phyloP scores from a whole-genome alignment of 208 protist genomes.

The Crithidia fasciculata region DNA sequence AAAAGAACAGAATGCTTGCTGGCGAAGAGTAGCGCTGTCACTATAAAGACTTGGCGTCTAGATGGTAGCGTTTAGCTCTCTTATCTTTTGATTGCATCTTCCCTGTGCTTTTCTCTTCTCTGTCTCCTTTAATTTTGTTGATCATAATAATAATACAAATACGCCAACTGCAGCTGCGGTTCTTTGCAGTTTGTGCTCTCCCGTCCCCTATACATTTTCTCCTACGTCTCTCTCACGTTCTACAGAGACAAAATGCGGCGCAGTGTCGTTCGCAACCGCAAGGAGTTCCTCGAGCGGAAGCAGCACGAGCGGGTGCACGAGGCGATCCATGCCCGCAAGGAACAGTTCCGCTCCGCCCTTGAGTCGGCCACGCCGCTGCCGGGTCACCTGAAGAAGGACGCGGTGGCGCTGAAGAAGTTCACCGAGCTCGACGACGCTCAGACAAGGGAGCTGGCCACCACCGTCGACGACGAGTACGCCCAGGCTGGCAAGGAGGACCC shows the following conservation, averaged over 20 bases:
- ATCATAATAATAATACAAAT: too few relatives aligned
- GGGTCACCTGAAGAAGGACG: conserved; percentile 85
- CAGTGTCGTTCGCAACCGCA: conserved; percentile 79
- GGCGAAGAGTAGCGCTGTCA: too few relatives aligned
- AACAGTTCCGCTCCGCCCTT: conserved; percentile 85
- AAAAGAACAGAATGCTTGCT: too few relatives aligned
- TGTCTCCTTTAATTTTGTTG: not conserved
- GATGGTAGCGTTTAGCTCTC: not conserved
- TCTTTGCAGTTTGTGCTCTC: too few relatives aligned
- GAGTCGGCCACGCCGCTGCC: conserved; percentile 81
- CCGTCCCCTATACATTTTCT: too few relatives aligned
- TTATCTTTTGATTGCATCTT: not conserved
- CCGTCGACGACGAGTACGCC: conserved; percentile 98
- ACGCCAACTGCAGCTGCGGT: too few relatives aligned
- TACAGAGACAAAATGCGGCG: conserved; percentile 60
- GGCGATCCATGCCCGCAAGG: conserved; percentile 76
- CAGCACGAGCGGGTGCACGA: conserved; percentile 87
- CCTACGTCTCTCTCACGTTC: too few relatives aligned
- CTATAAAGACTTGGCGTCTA: too few relatives aligned
- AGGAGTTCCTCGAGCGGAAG: conserved; percentile 87
- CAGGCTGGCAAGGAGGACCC: conserved; percentile 96
- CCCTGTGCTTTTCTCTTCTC: not conserved
- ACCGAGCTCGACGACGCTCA: conserved; percentile 89
- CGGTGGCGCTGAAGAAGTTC: conserved; percentile 87
- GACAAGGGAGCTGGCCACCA: conserved; percentile 60